phyloP scores from a whole-genome alignment of 345 rosid genomes.

The Rubroshorea leprosula region DNA sequence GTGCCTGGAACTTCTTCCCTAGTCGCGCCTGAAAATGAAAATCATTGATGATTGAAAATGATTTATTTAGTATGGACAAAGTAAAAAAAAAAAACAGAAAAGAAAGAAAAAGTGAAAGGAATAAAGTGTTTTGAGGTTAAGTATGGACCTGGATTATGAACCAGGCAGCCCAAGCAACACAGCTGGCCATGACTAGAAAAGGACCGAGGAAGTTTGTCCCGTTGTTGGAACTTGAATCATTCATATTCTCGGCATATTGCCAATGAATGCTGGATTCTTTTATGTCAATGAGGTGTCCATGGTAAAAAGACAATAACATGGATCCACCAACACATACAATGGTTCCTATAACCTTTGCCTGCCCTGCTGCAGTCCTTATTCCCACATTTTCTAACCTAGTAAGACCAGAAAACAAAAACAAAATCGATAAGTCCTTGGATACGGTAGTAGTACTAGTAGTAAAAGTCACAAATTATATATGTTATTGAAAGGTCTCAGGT shows the following conservation, averaged over 20 bases:
- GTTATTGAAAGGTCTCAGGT: too few relatives aligned
- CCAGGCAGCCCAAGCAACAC: conserved; percentile 70
- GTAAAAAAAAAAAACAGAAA: too few relatives aligned
- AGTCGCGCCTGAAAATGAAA: conserved; percentile 49
- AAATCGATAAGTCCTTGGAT: not conserved
- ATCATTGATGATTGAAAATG: not conserved
- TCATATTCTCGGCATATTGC: conserved; percentile 48
- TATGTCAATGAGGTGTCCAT: conserved; percentile 48
- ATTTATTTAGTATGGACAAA: too few relatives aligned
- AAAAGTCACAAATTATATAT: too few relatives aligned
- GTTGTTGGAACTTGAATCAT: conserved; percentile 13
- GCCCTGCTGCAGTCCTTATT: conserved; percentile 56
- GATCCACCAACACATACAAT: conserved; percentile 77
- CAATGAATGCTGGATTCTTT: conserved; percentile 71
- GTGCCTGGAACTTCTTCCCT: conserved; percentile 65
- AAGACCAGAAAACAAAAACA: not conserved
- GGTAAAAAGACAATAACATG: conserved; percentile 83
- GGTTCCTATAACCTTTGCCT: conserved; percentile 80
- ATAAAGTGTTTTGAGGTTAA: not conserved
- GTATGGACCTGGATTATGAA: conserved; percentile 63
- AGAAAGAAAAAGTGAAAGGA: too few relatives aligned
- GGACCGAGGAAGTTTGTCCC: conserved; percentile 57
- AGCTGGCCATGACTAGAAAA: conserved; percentile 45
- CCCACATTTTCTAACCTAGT: conserved; percentile 67
- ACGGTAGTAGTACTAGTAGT: too few relatives aligned